Conservation (phyloP, 176 grass and related monocot species). For the Poa annua region DNA sequence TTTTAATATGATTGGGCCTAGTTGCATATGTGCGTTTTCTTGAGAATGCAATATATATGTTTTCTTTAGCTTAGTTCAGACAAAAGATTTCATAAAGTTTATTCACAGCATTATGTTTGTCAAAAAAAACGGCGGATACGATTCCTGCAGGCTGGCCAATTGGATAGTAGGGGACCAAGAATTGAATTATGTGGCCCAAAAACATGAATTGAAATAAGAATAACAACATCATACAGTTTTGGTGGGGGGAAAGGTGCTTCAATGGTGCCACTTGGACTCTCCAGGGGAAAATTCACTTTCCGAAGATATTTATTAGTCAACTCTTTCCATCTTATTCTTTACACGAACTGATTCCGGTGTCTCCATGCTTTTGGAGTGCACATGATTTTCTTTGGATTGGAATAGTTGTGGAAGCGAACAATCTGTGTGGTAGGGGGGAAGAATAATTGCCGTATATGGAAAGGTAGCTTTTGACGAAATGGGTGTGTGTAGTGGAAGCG, state of each 20-base stretch:
- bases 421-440: neutral
- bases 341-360: neutral
- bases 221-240: conserved; percentile 27
- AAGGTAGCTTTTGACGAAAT: conserved; percentile 18
- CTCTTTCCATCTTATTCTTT: conserved; percentile 40
- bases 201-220: conserved; percentile 23
- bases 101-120: conserved; percentile 12
- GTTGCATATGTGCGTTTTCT: conserved; percentile 21
- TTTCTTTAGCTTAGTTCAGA: conserved; percentile 18
- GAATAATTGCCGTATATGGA: conserved; percentile 1
- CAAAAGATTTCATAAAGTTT: conserved; percentile 22
- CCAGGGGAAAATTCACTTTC: conserved; percentile 23
- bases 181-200: conserved; percentile 34
- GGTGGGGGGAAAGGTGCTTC: conserved; percentile 30
- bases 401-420: conserved; percentile 12
- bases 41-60: conserved; percentile 21
- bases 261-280: conserved; percentile 23
- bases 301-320: conserved; percentile 41
- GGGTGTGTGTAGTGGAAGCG: neutral
- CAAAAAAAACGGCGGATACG: conserved; percentile 1
- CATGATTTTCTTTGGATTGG: conserved; percentile 23
- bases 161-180: conserved; percentile 33
- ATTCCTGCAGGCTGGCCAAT: conserved; percentile 24
- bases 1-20: conserved; percentile 36
- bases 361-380: conserved; percentile 19